These are phyloP conservation scores for Saprolegnia diclina DNA, from an alignment of 352 stramenopile species.

Conservation along the genomic window DNA sequence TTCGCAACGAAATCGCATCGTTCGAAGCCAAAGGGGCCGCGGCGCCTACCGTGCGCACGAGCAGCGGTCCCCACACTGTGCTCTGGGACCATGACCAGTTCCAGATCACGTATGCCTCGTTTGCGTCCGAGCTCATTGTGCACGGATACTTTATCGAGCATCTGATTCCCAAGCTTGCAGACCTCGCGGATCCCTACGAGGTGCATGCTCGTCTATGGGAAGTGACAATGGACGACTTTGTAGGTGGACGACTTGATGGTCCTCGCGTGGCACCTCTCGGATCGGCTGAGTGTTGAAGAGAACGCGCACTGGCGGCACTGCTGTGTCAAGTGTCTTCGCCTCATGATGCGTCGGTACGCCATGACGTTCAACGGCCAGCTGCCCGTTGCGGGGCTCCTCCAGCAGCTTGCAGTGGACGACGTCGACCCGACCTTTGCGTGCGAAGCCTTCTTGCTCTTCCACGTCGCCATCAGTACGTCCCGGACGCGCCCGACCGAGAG, in stretches of 20 bases:
- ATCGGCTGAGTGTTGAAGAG: constrained; percentile 59
- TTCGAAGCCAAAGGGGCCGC: constrained; percentile 36
- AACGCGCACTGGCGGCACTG: constrained; percentile 50
- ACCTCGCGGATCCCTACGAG: constrained; percentile 61
- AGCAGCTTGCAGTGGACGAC: constrained; percentile 37
- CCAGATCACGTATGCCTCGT: constrained; percentile 64
- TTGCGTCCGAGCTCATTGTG: constrained; percentile 66
- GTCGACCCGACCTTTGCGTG: constrained; percentile 52
- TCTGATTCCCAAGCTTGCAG: constrained; percentile 58
- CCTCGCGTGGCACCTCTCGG: constrained; percentile 73
- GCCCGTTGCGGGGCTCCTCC: constrained; percentile 48
- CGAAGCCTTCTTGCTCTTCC: constrained; percentile 71
- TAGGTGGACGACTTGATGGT: constrained; percentile 51
- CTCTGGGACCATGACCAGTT: constrained; percentile 81
- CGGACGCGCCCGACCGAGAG: constrained; percentile 54
- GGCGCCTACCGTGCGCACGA: constrained; percentile 21
- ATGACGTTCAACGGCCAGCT: constrained; percentile 78
- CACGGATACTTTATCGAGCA: constrained; percentile 77
- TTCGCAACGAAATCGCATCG: constrained; percentile 48
- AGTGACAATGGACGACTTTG: not conserved
- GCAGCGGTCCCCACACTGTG: constrained; percentile 31
- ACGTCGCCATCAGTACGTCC: constrained; percentile 64
- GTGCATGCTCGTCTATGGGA: too few relatives aligned
- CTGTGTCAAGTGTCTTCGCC: constrained; percentile 58
- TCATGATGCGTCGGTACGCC: constrained; percentile 67